Percentiles rank a stretch among this genome's conserved stretches.
phyloP scores from a whole-genome alignment of 306 rosid genomes.

The Cucumis hystrix region DNA sequence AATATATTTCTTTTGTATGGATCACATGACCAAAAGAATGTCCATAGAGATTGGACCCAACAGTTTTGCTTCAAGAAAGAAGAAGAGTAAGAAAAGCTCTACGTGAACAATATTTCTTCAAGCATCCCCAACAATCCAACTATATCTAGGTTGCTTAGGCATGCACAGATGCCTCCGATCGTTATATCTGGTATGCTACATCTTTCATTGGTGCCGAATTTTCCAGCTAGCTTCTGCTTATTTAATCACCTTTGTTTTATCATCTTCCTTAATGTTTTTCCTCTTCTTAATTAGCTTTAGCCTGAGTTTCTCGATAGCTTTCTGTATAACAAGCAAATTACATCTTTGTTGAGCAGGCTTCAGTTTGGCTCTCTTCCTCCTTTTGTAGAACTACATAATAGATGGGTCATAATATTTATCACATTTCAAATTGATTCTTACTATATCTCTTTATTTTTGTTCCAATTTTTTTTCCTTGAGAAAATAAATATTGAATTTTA shows the following conservation, averaged over 20 bases:
- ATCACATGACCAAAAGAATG: constrained; percentile 71
- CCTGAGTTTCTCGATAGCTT: not conserved
- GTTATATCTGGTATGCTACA: not conserved
- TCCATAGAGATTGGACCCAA: constrained; percentile 78
- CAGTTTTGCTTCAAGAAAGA: constrained; percentile 86
- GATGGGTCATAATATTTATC: too few relatives aligned
- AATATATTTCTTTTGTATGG: not conserved
- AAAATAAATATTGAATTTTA: too few relatives aligned
- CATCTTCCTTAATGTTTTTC: not conserved
- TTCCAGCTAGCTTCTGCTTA: not conserved
- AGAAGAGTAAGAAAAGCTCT: constrained; percentile 51
- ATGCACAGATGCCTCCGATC: not conserved
- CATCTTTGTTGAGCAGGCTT: too few relatives aligned
- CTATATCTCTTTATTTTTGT: too few relatives aligned
- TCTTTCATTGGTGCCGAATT: not conserved
- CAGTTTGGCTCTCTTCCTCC: too few relatives aligned
- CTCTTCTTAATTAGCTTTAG: not conserved
- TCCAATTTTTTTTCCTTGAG: too few relatives aligned
- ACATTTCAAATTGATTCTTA: too few relatives aligned
- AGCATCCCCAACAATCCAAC: not conserved
- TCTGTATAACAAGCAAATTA: not conserved
- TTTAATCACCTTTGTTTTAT: not conserved
- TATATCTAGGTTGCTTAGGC: not conserved
- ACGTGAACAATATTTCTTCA: not conserved
- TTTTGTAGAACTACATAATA: too few relatives aligned